These are phyloP conservation scores for Recurvomyces mirabilis DNA, from an alignment of 495 filamentous ascomycete species.

Conservation along the genomic window DNA sequence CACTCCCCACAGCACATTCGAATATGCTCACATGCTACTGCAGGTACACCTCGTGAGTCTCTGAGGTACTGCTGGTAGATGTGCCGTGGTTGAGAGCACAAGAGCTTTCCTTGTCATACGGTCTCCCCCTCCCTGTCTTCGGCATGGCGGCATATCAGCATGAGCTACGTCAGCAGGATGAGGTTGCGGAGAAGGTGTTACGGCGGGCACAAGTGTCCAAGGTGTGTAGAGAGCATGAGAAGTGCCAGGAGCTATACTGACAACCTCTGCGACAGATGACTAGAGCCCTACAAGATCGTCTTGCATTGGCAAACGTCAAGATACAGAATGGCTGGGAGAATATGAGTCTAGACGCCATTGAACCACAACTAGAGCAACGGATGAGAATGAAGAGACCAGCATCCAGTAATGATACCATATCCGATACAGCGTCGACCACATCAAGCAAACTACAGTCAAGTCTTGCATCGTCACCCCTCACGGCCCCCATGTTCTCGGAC, in stretches of 20 bases:
- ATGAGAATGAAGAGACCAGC: conserved; percentile 51
- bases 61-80: too few relatives aligned
- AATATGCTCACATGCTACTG: too few relatives aligned
- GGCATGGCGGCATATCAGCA: conserved; percentile 10
- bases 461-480: conserved; percentile 54
- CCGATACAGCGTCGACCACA: conserved; percentile 72
- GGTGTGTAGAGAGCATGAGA: conserved; percentile 40
- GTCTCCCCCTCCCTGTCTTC: conserved; percentile 12
- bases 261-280: conserved; percentile 55
- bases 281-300: conserved; percentile 75
- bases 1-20: too few relatives aligned
- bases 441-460: conserved; percentile 44
- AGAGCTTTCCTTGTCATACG: too few relatives aligned
- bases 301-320: conserved; percentile 94
- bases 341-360: conserved; percentile 62
- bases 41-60: too few relatives aligned
- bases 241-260: conserved; percentile 7
- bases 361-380: conserved; percentile 61
- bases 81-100: too few relatives aligned
- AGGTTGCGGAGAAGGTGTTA: conserved; percentile 58
- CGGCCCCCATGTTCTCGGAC: conserved; percentile 58
- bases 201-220: conserved; percentile 72
- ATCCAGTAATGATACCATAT: conserved; percentile 53
- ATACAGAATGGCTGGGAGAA: conserved; percentile 82
- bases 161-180: conserved; percentile 39